phyloP scores from a whole-genome alignment of 2,329 filamentous ascomycete species.

The Aureobasidium sp. region DNA sequence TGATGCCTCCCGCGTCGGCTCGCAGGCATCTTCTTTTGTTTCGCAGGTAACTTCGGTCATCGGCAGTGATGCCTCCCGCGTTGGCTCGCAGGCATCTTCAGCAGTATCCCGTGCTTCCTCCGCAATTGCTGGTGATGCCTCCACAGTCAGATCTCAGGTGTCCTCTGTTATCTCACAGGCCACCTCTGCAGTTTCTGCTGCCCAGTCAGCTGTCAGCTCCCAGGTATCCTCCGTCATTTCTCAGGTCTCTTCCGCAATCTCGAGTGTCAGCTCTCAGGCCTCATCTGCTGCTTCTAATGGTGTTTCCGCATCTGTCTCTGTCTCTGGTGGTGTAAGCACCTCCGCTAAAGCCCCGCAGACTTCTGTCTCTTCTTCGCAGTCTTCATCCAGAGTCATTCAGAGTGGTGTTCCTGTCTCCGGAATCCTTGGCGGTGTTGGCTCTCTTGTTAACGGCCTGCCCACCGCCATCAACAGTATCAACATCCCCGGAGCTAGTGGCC shows the following conservation, averaged over 20 bases:
- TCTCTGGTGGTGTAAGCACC: background rate
- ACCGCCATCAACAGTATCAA: background rate
- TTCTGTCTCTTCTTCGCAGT: background rate
- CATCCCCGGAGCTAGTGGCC: background rate
- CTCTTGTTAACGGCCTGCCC: too few relatives aligned
- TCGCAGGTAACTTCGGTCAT: background rate
- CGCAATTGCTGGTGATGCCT: background rate
- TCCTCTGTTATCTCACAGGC: background rate
- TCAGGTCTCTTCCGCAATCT: background rate
- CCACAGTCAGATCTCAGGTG: background rate
- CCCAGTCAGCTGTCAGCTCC: background rate
- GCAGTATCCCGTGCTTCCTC: background rate
- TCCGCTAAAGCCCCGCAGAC: background rate
- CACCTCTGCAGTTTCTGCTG: background rate
- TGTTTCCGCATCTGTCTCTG: background rate
- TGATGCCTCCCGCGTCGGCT: background rate
- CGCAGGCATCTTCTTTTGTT: background rate
- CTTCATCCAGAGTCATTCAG: background rate
- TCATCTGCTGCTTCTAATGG: background rate
- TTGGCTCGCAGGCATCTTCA: background rate
- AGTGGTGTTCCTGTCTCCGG: background rate
- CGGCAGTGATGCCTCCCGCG: background rate
- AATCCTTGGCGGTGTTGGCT: too few relatives aligned
- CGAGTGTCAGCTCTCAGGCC: background rate
- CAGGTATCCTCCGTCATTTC: background rate